Evolutionary conservation across 208 protist genomes (phyloP), one percentile per base, ranked within the genome.

Genomic region (Acanthamoeba divionensis): DNA sequence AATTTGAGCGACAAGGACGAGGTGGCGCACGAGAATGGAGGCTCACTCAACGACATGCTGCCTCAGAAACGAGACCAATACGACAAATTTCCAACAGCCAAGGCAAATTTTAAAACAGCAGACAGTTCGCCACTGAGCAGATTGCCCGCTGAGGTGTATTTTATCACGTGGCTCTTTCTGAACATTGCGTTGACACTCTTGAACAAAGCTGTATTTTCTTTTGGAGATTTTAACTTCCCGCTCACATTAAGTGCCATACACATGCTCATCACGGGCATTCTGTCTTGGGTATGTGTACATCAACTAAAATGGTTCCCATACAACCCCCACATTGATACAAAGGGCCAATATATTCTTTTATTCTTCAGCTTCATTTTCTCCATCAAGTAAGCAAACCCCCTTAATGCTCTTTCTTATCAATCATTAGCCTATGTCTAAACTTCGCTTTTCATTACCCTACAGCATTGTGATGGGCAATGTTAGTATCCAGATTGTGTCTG

Each of bases 401-500:
- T 52, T 18, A 18, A 18, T 24, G 18, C 65, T 73, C 65, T 52
- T 18, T 48, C 65, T 15, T 26, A 73, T 24, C 65, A 18, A 15
- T 48, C 65, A n/a, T 15, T 13, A 26, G 15, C n/a, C n/a, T 18
- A 24, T 73, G 65, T 26, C 90, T 21, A 15, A 7, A 12, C 18
- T 90, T 9, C 21, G 38, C 10, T 10, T 91, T 21, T n/a, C 91
- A 31, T 91, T 91, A 54, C 73, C 63, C 45, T 18, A 15, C 18
- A 91, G 91, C 91, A 92, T 92, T 54, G 9, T 93, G 10, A 15
- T 91, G 8, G 90, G 90, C 12, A 92, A 92, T 24, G 8, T 90
- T 13, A 80, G 18, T 47, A 9, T 92, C 9, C 87, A 31, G 8
- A 93, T 77, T 13, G 52, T 92, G 31, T 87, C 90, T 83, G 90